Conservation (phyloP, 768 basidiomycete species). For the Termitomyces sp. region DNA sequence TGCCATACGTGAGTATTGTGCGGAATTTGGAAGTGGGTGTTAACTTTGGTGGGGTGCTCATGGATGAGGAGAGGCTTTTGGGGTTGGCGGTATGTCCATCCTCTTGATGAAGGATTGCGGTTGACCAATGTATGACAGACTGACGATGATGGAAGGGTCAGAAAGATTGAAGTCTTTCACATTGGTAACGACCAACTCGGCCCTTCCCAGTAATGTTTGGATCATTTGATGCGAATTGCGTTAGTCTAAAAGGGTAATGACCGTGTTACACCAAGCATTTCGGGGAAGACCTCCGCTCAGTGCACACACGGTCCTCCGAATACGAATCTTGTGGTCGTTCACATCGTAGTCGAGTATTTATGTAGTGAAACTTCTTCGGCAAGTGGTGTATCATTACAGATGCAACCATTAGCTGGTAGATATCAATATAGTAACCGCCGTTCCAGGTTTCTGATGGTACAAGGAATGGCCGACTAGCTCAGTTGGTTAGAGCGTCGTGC, state of each 20-base stretch:
- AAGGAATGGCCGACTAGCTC: constrained; percentile 84
- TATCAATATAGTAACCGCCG: too few relatives aligned
- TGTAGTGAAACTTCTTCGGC: too few relatives aligned
- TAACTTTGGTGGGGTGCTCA: constrained; percentile 26
- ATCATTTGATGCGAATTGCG: neutral
- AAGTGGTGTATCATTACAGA: too few relatives aligned
- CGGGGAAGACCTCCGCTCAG: too few relatives aligned
- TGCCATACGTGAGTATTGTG: constrained; percentile 23
- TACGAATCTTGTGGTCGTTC: too few relatives aligned
- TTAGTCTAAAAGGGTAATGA: too few relatives aligned
- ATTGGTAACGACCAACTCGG: neutral
- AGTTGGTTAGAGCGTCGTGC: constrained; percentile 85
- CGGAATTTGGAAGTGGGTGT: constrained; percentile 1
- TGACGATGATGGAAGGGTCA: constrained; percentile 4
- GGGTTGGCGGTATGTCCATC: constrained; percentile 25
- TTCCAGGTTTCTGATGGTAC: too few relatives aligned
- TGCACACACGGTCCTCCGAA: too few relatives aligned
- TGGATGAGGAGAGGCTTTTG: constrained; percentile 38
- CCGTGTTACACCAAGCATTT: too few relatives aligned
- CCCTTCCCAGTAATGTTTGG: neutral
- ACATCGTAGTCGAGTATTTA: too few relatives aligned
- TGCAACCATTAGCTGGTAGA: too few relatives aligned
- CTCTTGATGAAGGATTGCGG: neutral
- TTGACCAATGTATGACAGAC: neutral
- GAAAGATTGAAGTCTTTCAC: constrained; percentile 7